Base-by-base conservation (phyloP, 2,329 filamentous ascomycete species). In the Neocatenulostroma microsporum region DNA sequence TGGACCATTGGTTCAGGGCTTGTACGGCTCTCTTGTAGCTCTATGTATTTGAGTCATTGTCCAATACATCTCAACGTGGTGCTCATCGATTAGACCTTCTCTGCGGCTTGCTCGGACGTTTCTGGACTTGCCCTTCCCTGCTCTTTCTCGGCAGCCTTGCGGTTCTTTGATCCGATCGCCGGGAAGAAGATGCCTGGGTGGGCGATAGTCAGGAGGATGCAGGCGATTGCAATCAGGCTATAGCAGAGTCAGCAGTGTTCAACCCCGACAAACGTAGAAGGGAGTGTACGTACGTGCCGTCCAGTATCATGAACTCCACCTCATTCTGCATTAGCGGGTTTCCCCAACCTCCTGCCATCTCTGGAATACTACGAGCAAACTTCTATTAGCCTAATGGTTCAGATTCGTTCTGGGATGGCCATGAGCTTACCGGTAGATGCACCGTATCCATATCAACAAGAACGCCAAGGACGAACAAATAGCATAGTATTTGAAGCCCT, bases 361-460 rank as follows among this genome's bases (percentile, higher is more conserved):
- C 67, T 3, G 67, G 67, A 5, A 70, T 55, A 54, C 66, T 68
- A 23, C 27, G 15, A 30, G 13, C n/a, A 8, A 24, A n/a, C n/a
- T n/a, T n/a, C n/a, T n/a, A n/a, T n/a, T n/a, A n/a, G n/a, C n/a
- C n/a, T n/a, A n/a, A n/a, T n/a, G n/a, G n/a, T n/a, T n/a, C n/a
- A n/a, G n/a, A n/a, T n/a, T n/a, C n/a, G n/a, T n/a, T n/a, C n/a
- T n/a, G n/a, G n/a, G n/a, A n/a, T n/a, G n/a, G n/a, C n/a, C n/a
- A n/a, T n/a, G n/a, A 12, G 26, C 44, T 9, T 44, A 51, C 46
- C 80, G 73, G 58, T 78, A 84, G 30, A 78, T 70, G 50, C 73
- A 78, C 17, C 81, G 66, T 48, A 75, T 73, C 47, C 83, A 75
- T 51, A 84, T 78, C 50, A 69, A 71, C 10, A 81, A 35, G n/a